Base-by-base conservation (phyloP, 106 monocot species). In the Gastrodia elata region DNA sequence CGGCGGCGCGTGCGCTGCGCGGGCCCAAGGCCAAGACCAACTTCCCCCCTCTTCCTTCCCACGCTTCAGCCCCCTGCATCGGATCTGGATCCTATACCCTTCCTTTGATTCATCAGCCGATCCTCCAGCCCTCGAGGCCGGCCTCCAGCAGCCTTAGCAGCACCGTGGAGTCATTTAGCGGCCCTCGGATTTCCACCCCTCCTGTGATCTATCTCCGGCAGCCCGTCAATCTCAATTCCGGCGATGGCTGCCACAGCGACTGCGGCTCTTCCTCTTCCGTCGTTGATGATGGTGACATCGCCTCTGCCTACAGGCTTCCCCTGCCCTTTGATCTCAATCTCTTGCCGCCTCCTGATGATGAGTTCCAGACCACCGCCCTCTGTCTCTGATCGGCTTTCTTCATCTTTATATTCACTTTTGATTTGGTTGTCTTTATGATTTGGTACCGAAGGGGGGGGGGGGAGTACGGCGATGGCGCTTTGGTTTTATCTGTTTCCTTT, bases 231-330 rank as follows among this genome's bases (percentile, higher is more conserved):
- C 64, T 56, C 18, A 33, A 20, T 20, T 80, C n/a, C 8, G 78
- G 74, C 7, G 64, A 72, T 3, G 83, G 78, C 46, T 83, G 87
- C 75, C 80, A 78, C 36, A 87, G 83, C 78, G 83, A 87, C 73
- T 87, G 83, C 69, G 83, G 87, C 1, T 87, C 87, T 15, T 87
- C 87, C 5, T 83, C 80, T 10, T 87, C 87, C 32, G 87, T 87
- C 8, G 74, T 87, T 1, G 87, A 79, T 39, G 83, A 87, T 13
- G 71, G 59, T 6, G 87, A 77, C 34, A 72, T 57, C 25, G 57
- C 74, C 3, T 77, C 80, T 10, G 64, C 52, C 18, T 76, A 49
- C 68, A 35, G 38, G 20, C 70, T 20, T 35, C 74, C 77, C 15
- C 57, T 87, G 9, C 72, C 76, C 1, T 83, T 86, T 71, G 86